phyloP scores from a whole-genome alignment of 139 green algal genomes.

The Penium margaritaceum region DNA sequence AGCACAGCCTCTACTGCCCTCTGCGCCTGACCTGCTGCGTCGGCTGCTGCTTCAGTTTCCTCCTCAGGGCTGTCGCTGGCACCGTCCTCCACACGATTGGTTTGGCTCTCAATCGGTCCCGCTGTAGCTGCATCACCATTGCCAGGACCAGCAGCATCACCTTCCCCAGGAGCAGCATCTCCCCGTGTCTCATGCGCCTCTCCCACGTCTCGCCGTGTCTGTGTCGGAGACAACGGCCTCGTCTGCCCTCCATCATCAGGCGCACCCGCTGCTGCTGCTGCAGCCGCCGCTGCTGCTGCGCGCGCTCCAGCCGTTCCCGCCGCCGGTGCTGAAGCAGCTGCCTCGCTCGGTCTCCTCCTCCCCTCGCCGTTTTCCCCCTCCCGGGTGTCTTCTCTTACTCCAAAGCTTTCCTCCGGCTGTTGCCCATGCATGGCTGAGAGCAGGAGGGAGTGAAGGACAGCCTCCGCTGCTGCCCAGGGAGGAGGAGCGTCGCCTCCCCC shows the following conservation, averaged over 20 bases:
- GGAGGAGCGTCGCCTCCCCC: no score
- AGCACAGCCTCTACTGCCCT: not conserved
- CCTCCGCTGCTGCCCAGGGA: no score
- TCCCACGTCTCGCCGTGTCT: not conserved
- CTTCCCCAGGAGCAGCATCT: not conserved
- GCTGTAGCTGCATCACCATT: not conserved
- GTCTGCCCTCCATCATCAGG: not conserved
- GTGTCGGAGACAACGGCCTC: not conserved
- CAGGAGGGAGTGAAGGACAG: no score
- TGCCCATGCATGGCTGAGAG: no score
- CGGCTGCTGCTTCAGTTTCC: not conserved
- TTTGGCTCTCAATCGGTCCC: not conserved
- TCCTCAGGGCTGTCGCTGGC: not conserved
- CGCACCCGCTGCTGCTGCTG: not conserved
- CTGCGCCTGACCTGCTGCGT: not conserved
- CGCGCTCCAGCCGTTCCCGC: not conserved
- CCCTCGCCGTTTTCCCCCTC: not conserved
- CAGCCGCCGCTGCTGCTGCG: not conserved
- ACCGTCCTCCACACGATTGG: not conserved
- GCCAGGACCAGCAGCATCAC: not conserved
- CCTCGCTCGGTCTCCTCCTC: not conserved
- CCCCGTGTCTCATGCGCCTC: not conserved
- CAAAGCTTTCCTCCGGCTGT: no score
- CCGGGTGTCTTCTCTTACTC: not conserved
- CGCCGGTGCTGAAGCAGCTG: not conserved